Evolutionary conservation across 2,329 filamentous ascomycete genomes (phyloP).

Genomic region (Pseudopyricularia javanii): DNA sequence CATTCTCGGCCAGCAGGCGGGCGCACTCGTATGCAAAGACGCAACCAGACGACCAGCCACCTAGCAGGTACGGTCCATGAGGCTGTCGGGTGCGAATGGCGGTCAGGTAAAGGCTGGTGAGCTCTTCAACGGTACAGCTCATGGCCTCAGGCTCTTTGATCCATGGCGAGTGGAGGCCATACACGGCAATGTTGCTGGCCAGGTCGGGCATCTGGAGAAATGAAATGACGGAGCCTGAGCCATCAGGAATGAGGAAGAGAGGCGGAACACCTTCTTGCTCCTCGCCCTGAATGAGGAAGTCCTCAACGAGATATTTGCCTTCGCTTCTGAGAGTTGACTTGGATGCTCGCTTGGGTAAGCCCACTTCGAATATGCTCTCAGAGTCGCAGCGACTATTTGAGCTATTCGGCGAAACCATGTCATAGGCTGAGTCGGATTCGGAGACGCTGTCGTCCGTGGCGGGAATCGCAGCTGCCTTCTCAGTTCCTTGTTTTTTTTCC

Average conservation of each 20-base stretch:
- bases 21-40: slow-evolving; percentile 40
- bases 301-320: not conserved
- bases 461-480: too few species aligned
- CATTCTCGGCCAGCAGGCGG: not conserved
- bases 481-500: too few species aligned
- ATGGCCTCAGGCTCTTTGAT: slow-evolving; percentile 44
- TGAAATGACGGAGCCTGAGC: slow-evolving; percentile 20
- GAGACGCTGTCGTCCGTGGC: not conserved
- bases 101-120: slow-evolving; percentile 36
- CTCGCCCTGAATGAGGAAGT: not conserved
- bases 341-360: not conserved
- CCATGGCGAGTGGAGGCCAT: slow-evolving; percentile 43
- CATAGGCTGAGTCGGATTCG: not conserved
- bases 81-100: slow-evolving; percentile 47
- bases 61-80: slow-evolving; percentile 37
- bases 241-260: slow-evolving; percentile 7
- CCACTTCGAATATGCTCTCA: not conserved
- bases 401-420: not conserved
- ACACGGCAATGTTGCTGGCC: slow-evolving; percentile 22
- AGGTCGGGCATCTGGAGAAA: slow-evolving; percentile 38
- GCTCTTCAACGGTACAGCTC: slow-evolving; percentile 35
- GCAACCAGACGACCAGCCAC: slow-evolving; percentile 49
- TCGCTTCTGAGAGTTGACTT: not conserved
- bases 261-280: not conserved
- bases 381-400: not conserved